Base-by-base conservation (phyloP, 2,329 filamentous ascomycete genomes). In the Ilyonectria mors-panacis region DNA sequence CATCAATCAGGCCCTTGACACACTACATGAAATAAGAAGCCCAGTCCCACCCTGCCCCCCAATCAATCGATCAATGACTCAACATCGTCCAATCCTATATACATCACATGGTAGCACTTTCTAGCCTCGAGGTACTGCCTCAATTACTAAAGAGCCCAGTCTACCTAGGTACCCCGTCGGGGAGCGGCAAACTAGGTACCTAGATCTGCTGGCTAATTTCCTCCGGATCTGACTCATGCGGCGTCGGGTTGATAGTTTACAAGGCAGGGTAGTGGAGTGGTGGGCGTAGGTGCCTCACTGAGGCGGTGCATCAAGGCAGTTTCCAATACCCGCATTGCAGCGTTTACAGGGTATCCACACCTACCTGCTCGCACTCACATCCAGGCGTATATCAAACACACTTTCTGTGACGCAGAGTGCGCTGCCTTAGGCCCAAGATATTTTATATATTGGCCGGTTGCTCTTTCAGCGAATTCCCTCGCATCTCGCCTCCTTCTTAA, bases 301-400 rank as follows among this genome's bases (percentile, higher is more conserved):
- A 72, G 73, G 73, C 73, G 73, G 73, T 75, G 72, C 73, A 30
- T 39, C 62, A 67, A 73, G 73, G 73, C 73, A 75, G 67, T 74
- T 75, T 75, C 54, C 44, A 48, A 35, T 68, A 63, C 45, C 64
- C 61, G 47, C 47, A 50, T 28, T 30, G 17, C 47, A n/a, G 47
- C 47, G 28, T 30, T 30, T 30, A 28, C 8, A 51, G 28, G 26
- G 39, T 12, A 19, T 15, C 28, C 28, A 53, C 50, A 21, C 50
- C n/a, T 35, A 30, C 15, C 30, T 12, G 19, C 30, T 53, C 50
- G 23, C 50, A 35, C 28, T 19, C 30, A 37, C 30, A n/a, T 53
- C 15, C 17, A 3, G 39, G 39, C 15, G 15, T 7, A 42, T 17
- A 42, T 42, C n/a, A 42, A 42, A 17, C 50, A 19, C n/a, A 4